Conservation (phyloP, 352 stramenopile genomes). For the Phytophthora fragariaefolia region DNA sequence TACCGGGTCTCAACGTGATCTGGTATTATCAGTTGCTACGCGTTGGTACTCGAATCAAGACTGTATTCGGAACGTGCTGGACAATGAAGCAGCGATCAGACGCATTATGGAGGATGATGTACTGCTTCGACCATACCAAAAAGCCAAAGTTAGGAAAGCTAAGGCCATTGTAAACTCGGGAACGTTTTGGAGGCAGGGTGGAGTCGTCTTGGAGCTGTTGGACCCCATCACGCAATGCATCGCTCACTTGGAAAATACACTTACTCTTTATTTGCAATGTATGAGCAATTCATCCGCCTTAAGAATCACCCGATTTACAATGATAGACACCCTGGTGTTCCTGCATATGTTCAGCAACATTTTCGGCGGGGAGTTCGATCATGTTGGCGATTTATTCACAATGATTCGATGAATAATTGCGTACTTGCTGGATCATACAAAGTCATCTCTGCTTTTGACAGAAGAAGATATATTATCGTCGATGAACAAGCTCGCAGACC, state of each 20-base stretch:
- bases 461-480: background rate
- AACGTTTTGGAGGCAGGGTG: constrained; percentile 2
- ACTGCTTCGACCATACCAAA: background rate
- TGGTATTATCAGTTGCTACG: background rate
- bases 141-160: background rate
- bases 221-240: constrained; percentile 4
- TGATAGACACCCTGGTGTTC: background rate
- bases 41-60: constrained; percentile 7
- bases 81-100: constrained; percentile 6
- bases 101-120: background rate
- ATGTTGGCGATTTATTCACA: constrained; percentile 6
- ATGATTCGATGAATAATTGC: background rate
- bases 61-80: constrained; percentile 3
- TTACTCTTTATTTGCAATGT: background rate
- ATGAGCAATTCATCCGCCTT: constrained; percentile 9
- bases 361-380: constrained; percentile 1
- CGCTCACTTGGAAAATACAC: constrained; percentile 6
- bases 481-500: background rate
- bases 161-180: background rate
- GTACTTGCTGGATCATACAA: constrained; percentile 6
- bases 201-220: background rate
- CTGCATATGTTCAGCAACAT: background rate
- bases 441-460: background rate
- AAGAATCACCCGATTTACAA: constrained; percentile 4
- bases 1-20: background rate